These are phyloP conservation scores for Tuber microsphaerosporum DNA, from an alignment of 495 filamentous ascomycete species.

Conservation along the genomic window DNA sequence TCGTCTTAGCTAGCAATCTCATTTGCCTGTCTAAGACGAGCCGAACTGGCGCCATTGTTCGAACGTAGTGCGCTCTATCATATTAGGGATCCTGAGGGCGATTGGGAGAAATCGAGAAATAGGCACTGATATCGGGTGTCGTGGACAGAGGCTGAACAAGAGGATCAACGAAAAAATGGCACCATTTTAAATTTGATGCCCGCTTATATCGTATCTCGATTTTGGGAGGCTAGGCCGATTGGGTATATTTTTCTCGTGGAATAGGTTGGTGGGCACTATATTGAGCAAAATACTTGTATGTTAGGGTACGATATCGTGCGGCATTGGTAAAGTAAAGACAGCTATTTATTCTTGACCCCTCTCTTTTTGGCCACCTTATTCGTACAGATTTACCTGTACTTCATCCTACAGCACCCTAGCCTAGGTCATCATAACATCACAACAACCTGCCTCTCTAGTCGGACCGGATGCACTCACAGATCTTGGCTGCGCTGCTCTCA, in stretches of 20 bases:
- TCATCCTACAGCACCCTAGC: background rate
- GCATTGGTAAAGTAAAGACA: background rate
- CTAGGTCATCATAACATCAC: background rate
- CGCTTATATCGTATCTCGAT: background rate
- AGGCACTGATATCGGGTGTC: background rate
- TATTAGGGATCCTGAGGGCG: background rate
- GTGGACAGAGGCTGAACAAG: background rate
- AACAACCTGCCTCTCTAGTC: background rate
- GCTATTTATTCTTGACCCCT: background rate
- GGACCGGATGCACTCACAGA: background rate
- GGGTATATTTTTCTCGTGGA: background rate
- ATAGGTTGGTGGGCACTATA: background rate
- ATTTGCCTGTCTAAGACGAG: background rate
- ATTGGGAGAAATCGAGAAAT: background rate
- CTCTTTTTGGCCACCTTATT: background rate
- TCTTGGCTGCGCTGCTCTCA: background rate
- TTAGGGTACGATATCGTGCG: background rate
- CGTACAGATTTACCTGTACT: background rate
- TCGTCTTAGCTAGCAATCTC: background rate
- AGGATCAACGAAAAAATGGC: background rate
- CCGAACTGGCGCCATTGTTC: background rate
- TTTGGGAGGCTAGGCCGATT: background rate
- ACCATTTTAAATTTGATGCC: background rate
- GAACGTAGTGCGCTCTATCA: background rate
- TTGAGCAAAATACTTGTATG: background rate